Percentiles rank a stretch among this genome's conserved stretches.
These are phyloP conservation scores for Malassezia slooffiae DNA, from an alignment of 1,284 basidiomycete genomes.

Conservation along the genomic window DNA sequence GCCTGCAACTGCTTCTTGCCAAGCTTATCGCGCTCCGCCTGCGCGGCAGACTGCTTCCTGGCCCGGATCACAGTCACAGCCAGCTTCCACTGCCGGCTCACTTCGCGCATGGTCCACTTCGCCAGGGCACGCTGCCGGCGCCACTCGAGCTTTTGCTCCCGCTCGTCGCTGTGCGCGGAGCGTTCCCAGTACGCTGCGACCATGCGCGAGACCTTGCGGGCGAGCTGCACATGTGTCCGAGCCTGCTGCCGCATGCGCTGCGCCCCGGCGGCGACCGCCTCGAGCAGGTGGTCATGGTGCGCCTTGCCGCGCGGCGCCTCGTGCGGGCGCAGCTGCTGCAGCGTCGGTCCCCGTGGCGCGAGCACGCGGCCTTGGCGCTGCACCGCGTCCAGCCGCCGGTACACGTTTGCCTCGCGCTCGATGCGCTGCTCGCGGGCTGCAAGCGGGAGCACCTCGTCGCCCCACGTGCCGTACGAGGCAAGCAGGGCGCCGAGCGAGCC, in stretches of 20 bases:
- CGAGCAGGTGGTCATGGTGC: slow-evolving; percentile 28
- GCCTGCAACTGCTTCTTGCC: slow-evolving; percentile 78
- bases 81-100: slow-evolving; percentile 75
- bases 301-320: slow-evolving; percentile 17
- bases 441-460: slow-evolving; percentile 17
- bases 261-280: slow-evolving; percentile 17
- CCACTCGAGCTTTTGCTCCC: slow-evolving; percentile 58
- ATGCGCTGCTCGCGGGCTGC: slow-evolving; percentile 11
- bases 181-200: slow-evolving; percentile 70
- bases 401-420: slow-evolving; percentile 15
- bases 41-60: slow-evolving; percentile 54
- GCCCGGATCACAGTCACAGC: slow-evolving; percentile 74
- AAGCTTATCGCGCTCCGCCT: slow-evolving; percentile 58
- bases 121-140: slow-evolving; percentile 59
- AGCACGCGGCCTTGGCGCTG: slow-evolving; percentile 21
- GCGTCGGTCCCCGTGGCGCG: slow-evolving; percentile 9
- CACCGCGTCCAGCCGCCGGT: slow-evolving; percentile 20
- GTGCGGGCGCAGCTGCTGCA: slow-evolving; percentile 16
- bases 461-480: slow-evolving; percentile 19
- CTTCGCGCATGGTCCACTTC: slow-evolving; percentile 60
- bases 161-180: slow-evolving; percentile 56
- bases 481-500: slow-evolving; percentile 14
- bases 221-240: slow-evolving; percentile 30
- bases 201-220: slow-evolving; percentile 57
- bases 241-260: slow-evolving; percentile 39